These are phyloP conservation scores for Euphorbia lathyris DNA, from an alignment of 345 rosid genomes.

Conservation along the genomic window DNA sequence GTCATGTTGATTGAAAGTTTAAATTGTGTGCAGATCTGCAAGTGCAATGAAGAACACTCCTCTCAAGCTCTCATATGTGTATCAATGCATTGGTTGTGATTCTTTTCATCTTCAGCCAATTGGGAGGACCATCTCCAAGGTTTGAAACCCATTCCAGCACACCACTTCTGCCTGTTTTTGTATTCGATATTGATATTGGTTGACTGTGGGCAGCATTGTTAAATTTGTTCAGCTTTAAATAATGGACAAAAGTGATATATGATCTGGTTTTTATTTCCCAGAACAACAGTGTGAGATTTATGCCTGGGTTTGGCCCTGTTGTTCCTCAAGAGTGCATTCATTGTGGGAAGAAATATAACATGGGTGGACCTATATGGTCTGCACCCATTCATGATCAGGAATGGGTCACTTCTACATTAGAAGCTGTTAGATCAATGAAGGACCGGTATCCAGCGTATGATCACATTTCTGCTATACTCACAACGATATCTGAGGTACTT, in stretches of 20 bases:
- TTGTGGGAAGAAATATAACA: conserved; percentile 90
- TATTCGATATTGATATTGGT: background rate
- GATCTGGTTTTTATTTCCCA: conserved; percentile 24
- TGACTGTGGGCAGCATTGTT: background rate
- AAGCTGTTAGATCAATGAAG: conserved; percentile 68
- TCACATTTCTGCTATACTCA: conserved; percentile 80
- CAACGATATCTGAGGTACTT: conserved; percentile 80
- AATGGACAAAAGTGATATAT: conserved; percentile 1
- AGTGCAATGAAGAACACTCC: conserved; percentile 99
- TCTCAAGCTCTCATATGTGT: conserved; percentile 94
- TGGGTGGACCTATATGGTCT: conserved; percentile 99
- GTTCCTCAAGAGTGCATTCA: conserved; percentile 89
- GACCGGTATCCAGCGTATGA: conserved; percentile 86
- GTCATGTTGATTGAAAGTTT: conserved; percentile 16
- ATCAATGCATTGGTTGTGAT: conserved; percentile 96
- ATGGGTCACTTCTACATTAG: conserved; percentile 70
- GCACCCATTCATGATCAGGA: conserved; percentile 94
- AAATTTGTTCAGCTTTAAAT: background rate
- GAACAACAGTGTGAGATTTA: conserved; percentile 81
- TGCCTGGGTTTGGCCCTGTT: conserved; percentile 90
- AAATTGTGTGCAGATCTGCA: conserved; percentile 72
- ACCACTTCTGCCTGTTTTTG: background rate
- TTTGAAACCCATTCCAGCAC: conserved; percentile 21
- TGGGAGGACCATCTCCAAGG: conserved; percentile 90
- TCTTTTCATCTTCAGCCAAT: conserved; percentile 93